These are phyloP conservation scores for Aphanomyces invadans DNA, from an alignment of 352 stramenopile species.

Conservation along the genomic window DNA sequence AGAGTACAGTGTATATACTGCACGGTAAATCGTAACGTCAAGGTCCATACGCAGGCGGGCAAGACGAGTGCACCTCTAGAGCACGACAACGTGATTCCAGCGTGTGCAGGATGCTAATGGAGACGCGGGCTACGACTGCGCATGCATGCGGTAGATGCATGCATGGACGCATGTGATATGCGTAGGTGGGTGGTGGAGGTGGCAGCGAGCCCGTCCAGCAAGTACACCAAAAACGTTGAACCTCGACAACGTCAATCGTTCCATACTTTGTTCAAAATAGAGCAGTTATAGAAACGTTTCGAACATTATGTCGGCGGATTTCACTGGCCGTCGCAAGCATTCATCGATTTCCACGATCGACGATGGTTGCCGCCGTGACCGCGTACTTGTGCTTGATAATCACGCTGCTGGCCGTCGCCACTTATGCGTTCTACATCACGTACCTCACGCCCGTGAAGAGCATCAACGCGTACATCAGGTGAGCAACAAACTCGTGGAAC, in stretches of 20 bases:
- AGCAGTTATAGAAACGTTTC: not conserved
- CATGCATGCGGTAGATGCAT: no score
- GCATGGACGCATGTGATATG: no score
- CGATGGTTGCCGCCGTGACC: slow-evolving; percentile 42
- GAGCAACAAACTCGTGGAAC: no score
- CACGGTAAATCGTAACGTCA: no score
- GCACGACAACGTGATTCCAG: no score
- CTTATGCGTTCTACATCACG: slow-evolving; percentile 60
- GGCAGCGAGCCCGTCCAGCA: not conserved
- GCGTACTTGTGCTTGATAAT: slow-evolving; percentile 54
- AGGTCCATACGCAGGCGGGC: no score
- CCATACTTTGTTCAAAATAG: not conserved
- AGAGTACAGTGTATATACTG: no score
- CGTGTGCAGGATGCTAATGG: no score
- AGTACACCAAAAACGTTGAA: not conserved
- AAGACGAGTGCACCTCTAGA: no score
- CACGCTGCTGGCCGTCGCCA: slow-evolving; percentile 49
- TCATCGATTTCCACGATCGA: not conserved
- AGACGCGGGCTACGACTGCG: no score
- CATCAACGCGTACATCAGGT: slow-evolving; percentile 61
- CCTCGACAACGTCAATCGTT: not conserved
- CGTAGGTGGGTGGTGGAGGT: no score
- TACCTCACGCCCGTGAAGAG: slow-evolving; percentile 44
- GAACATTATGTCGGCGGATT: not conserved
- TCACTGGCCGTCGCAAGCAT: not conserved